Conservation (phyloP, 441 rosid species). For the Flueggea neowawraea region DNA sequence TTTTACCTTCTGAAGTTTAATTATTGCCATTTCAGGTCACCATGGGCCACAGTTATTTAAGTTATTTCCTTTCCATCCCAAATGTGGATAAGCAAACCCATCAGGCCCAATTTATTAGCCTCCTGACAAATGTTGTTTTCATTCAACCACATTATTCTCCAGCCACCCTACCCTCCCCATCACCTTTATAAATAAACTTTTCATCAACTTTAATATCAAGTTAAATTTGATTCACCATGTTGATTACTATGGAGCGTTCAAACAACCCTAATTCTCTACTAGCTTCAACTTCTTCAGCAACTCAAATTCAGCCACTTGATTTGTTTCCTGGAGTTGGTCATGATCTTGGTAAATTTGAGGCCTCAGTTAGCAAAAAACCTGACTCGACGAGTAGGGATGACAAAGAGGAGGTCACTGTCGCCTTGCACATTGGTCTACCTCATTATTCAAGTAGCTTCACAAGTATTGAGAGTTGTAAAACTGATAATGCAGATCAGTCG, state of each 20-base stretch:
- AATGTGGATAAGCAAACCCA: constrained; percentile 38
- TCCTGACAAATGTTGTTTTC: constrained; percentile 53
- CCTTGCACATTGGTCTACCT: constrained; percentile 78
- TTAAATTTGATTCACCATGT: no score
- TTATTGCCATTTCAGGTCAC: constrained; percentile 36
- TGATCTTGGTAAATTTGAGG: constrained; percentile 2
- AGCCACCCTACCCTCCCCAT: constrained; percentile 35
- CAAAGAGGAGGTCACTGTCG: constrained; percentile 45
- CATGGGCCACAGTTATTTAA: constrained; percentile 67
- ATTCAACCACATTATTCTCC: constrained; percentile 72
- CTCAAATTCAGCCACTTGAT: constrained; percentile 36
- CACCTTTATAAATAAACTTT: neutral
- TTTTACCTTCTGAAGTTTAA: constrained; percentile 48
- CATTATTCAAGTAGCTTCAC: constrained; percentile 17
- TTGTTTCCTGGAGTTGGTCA: constrained; percentile 40
- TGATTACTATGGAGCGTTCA: constrained; percentile 26
- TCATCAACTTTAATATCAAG: no score
- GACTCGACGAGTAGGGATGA: constrained; percentile 20
- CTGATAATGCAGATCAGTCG: constrained; percentile 15
- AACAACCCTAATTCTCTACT: constrained; percentile 14
- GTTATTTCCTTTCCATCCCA: constrained; percentile 42
- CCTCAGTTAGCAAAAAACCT: constrained; percentile 22
- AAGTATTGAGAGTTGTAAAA: constrained; percentile 3
- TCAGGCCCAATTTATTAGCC: constrained; percentile 63
- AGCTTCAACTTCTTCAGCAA: constrained; percentile 19